Base-by-base conservation (phyloP, 441 rosid genomes). In the Biscutella auriculata region DNA sequence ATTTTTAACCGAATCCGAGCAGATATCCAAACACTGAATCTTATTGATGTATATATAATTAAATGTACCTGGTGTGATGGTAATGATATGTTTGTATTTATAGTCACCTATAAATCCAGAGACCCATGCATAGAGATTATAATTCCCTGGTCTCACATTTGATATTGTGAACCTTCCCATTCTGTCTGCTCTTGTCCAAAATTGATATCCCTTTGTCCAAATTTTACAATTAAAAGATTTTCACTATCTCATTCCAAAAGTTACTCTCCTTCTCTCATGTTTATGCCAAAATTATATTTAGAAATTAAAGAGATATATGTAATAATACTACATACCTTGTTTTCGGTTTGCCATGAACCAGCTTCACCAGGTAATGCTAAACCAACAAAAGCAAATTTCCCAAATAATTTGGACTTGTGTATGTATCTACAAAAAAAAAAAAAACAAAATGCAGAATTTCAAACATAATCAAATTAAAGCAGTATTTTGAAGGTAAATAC, bases 171-270 rank as follows among this genome's bases (percentile, higher is more conserved):
- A 82, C 88, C 92, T 11, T 76, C 57, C 92, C 9, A 11, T 36
- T 35, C 48, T 55, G 30, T 82, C 82, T 53, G 79, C 69, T 57
- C 45, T 75, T 67, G 72, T 77, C 92, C 92, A 84, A 42, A 84
- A 84, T 62, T 84, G 92, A 68, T 84, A 82, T 15, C 63, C 80
- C 85, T 83, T n/a, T n/a, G n/a, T n/a, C n/a, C n/a, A n/a, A n/a
- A n/a, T n/a, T n/a, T n/a, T n/a, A n/a, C n/a, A n/a, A n/a, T n/a
- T n/a, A n/a, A n/a, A n/a, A n/a, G n/a, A n/a, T n/a, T n/a, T n/a
- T n/a, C n/a, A n/a, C n/a, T n/a, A 36, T 32, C n/a, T 9, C 35
- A 32, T 36, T 15, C 9, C 4, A 12, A 12, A 14, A 36, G 3
- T 6, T 6, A n/a, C 6, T 5, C 15, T 5, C 39, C 9, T 5